A percentile compares a stretch with the other conserved stretches of the same genome.
phyloP scores from a whole-genome alignment of 257 asterid species.

The Scutellaria barbata region DNA sequence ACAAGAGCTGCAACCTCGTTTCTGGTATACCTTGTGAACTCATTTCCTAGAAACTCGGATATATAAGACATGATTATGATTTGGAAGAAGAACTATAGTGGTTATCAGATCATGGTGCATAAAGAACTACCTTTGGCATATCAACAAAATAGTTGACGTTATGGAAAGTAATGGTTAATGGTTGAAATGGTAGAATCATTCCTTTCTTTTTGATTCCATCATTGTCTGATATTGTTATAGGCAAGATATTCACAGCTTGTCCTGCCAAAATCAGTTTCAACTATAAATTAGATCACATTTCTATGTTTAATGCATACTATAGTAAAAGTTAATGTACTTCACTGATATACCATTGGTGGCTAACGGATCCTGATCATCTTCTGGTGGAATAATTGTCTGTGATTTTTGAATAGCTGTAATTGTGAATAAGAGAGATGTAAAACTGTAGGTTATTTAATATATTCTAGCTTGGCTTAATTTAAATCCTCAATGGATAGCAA shows the following conservation, averaged over 20 bases:
- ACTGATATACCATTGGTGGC: slow-evolving; percentile 40
- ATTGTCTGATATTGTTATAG: slow-evolving; percentile 27
- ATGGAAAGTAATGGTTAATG: slow-evolving; percentile 77
- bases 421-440: slow-evolving; percentile 25
- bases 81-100: slow-evolving; percentile 20
- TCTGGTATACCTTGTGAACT: slow-evolving; percentile 70
- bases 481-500: neutral
- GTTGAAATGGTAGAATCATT: slow-evolving; percentile 94
- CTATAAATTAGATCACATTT: slow-evolving; percentile 19
- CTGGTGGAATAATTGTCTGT: slow-evolving; percentile 59
- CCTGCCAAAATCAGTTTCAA: slow-evolving; percentile 46
- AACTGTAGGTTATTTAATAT: neutral
- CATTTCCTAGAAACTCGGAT: slow-evolving; percentile 64
- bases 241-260: slow-evolving; percentile 28
- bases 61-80: neutral
- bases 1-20: slow-evolving; percentile 73
- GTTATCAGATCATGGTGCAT: slow-evolving; percentile 14
- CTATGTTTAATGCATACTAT: slow-evolving; percentile 27
- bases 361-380: slow-evolving; percentile 42
- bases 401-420: slow-evolving; percentile 65
- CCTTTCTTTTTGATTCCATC: slow-evolving; percentile 55
- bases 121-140: slow-evolving; percentile 75
- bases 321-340: neutral
- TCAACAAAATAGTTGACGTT: slow-evolving; percentile 87
- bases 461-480: neutral